A percentile compares a stretch with the other conserved stretches of the same genome.
Evolutionary conservation across 352 stramenopile species (phyloP).

Genomic region (Phytopythium chamaehyphon): DNA sequence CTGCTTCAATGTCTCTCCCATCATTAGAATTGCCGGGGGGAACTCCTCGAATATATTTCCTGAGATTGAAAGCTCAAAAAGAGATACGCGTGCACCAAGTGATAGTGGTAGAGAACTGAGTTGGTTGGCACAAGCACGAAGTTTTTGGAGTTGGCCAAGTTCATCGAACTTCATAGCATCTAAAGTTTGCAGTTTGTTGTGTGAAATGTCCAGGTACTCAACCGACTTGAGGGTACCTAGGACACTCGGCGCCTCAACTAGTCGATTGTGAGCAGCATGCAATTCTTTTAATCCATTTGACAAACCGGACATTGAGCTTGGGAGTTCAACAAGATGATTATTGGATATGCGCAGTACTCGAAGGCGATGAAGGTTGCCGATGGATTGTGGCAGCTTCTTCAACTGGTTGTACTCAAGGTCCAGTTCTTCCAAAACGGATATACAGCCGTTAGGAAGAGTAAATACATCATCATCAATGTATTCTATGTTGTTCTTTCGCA

Average conservation of each 20-base stretch:
- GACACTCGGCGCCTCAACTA: conserved; percentile 19
- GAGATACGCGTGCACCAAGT: conserved; percentile 19
- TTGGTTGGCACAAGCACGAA: conserved; percentile 49
- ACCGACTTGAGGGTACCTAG: conserved; percentile 27
- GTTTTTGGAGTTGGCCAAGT: conserved; percentile 24
- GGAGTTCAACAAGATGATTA: conserved; percentile 38
- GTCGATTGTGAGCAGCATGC: conserved; percentile 51
- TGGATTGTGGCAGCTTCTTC: conserved; percentile 28
- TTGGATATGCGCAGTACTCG: conserved; percentile 37
- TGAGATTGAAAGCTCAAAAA: conserved; percentile 55
- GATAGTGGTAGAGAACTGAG: conserved; percentile 39
- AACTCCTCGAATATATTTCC: conserved; percentile 55
- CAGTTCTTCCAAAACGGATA: conserved; percentile 36
- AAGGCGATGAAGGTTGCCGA: conserved; percentile 37
- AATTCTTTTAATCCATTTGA: conserved; percentile 25
- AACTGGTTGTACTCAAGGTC: conserved; percentile 72
- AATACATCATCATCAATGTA: conserved; percentile 45
- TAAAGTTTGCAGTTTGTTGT: conserved; percentile 55
- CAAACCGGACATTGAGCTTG: conserved; percentile 32
- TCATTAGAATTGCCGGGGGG: conserved; percentile 29
- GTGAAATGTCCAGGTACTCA: conserved; percentile 55
- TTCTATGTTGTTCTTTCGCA: conserved; percentile 57
- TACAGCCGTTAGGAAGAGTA: neutral
- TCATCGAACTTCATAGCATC: conserved; percentile 36
- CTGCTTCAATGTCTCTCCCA: conserved; percentile 36